Conservation (phyloP, 2,329 filamentous ascomycete species). For the Diplodia seriata region DNA sequence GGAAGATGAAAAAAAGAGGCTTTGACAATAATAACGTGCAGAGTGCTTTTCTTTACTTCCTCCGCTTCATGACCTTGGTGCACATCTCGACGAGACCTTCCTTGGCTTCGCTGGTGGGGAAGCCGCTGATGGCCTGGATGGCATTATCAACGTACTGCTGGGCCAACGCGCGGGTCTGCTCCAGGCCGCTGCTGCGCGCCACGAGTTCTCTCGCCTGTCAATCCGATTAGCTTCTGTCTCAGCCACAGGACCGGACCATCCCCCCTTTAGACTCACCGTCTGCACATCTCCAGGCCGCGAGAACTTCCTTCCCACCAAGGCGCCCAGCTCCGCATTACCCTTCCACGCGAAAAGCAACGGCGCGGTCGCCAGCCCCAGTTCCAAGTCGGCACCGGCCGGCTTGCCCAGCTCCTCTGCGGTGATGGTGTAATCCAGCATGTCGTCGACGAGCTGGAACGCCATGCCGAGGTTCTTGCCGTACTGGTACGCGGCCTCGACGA, state of each 20-base stretch:
- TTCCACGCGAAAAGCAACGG: constrained; percentile 97
- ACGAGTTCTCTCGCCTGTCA: constrained; percentile 85
- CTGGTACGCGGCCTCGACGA: constrained; percentile 87
- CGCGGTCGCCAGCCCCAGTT: constrained; percentile 91
- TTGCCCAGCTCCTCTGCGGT: constrained; percentile 87
- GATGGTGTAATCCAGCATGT: constrained; percentile 96
- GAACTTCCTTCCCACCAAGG: constrained; percentile 92
- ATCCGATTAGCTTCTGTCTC: not conserved
- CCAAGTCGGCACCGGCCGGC: constrained; percentile 90
- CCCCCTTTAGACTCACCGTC: constrained; percentile 64
- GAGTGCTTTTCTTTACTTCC: constrained; percentile 67
- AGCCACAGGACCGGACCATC: not conserved
- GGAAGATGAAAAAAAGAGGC: not conserved
- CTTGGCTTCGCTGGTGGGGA: constrained; percentile 96
- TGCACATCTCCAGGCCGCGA: constrained; percentile 80
- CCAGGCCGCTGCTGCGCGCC: constrained; percentile 80
- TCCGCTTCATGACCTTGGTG: constrained; percentile 84
- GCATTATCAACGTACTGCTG: constrained; percentile 91
- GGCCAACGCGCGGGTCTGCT: constrained; percentile 88
- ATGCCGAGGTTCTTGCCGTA: constrained; percentile 94
- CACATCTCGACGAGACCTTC: constrained; percentile 92
- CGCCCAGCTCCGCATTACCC: constrained; percentile 80
- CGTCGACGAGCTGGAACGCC: constrained; percentile 96
- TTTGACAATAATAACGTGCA: not conserved
- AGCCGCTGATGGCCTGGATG: constrained; percentile 78